These are phyloP conservation scores for Gonapodya prolifera DNA, from an alignment of 192 early-diverging fungal species.

Conservation along the genomic window DNA sequence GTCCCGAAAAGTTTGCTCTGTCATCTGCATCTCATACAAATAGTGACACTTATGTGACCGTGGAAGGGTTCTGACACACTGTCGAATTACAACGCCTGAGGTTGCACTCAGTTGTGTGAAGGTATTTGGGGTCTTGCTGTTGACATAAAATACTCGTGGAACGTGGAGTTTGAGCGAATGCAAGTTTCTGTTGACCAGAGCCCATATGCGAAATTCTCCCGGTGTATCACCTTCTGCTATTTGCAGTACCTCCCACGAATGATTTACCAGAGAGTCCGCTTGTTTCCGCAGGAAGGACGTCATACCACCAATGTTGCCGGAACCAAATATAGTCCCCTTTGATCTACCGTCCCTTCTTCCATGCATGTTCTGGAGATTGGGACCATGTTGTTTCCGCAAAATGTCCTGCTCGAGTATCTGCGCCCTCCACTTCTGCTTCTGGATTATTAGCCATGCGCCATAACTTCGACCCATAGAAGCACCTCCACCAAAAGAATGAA, in stretches of 20 bases:
- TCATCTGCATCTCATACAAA: conserved; percentile 72
- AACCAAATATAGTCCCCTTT: neutral
- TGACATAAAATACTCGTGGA: conserved; percentile 74
- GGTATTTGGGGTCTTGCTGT: conserved; percentile 46
- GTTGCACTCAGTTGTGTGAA: conserved; percentile 14
- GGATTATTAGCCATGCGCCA: conserved; percentile 10
- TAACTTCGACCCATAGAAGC: no score
- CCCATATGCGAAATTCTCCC: conserved; percentile 85
- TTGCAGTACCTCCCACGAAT: conserved; percentile 75
- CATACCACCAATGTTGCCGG: conserved; percentile 3
- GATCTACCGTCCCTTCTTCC: neutral
- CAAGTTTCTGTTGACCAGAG: conserved; percentile 52
- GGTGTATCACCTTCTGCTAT: conserved; percentile 67
- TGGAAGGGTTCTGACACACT: conserved; percentile 46
- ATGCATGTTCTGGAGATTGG: no score
- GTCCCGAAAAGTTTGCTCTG: conserved; percentile 60
- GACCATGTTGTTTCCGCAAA: no score
- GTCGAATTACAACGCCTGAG: neutral
- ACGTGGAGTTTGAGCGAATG: conserved; percentile 60
- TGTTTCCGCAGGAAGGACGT: conserved; percentile 60
- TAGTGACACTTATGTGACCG: conserved; percentile 53
- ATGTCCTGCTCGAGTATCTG: neutral
- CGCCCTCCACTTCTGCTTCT: conserved; percentile 17
- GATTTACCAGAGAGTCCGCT: conserved; percentile 44
- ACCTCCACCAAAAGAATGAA: conserved; percentile 9